Conservation (phyloP, 352 stramenopile genomes). For the Phytophthora boehmeriae region DNA sequence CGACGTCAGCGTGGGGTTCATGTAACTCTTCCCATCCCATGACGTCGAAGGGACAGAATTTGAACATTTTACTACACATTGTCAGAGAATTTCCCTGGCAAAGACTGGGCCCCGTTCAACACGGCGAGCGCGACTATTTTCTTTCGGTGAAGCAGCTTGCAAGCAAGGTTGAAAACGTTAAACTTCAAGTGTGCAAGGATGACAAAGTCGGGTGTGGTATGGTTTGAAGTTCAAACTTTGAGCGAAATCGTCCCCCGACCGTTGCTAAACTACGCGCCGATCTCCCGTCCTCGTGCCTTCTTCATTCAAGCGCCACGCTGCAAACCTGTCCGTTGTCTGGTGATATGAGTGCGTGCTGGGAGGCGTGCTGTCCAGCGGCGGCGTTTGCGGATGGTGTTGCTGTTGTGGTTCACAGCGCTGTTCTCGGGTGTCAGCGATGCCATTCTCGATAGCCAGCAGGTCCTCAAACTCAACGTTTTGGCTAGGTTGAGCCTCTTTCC, state of each 20-base stretch:
- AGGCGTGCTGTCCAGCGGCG: slow-evolving; percentile 16
- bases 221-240: not conserved
- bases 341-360: slow-evolving; percentile 25
- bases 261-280: slow-evolving; percentile 10
- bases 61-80: no score
- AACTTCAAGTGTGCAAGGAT: no score
- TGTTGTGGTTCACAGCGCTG: slow-evolving; percentile 6
- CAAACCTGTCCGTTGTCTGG: slow-evolving; percentile 16
- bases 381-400: slow-evolving; percentile 19
- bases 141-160: no score
- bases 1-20: not conserved
- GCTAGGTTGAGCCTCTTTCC: slow-evolving; percentile 9
- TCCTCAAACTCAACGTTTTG: slow-evolving; percentile 12
- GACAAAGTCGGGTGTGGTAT: no score
- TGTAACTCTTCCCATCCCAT: slow-evolving; percentile 17
- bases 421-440: slow-evolving; percentile 12
- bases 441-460: slow-evolving; percentile 20
- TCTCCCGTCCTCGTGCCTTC: not conserved
- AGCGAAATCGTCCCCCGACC: no score
- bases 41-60: not conserved
- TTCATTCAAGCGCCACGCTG: not conserved
- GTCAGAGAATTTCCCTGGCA: no score
- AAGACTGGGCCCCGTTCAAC: no score
- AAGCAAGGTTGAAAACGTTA: no score
- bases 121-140: not conserved